These are phyloP conservation scores for Trichoderma aggressivum DNA, from an alignment of 2,329 filamentous ascomycete species.

Conservation along the genomic window DNA sequence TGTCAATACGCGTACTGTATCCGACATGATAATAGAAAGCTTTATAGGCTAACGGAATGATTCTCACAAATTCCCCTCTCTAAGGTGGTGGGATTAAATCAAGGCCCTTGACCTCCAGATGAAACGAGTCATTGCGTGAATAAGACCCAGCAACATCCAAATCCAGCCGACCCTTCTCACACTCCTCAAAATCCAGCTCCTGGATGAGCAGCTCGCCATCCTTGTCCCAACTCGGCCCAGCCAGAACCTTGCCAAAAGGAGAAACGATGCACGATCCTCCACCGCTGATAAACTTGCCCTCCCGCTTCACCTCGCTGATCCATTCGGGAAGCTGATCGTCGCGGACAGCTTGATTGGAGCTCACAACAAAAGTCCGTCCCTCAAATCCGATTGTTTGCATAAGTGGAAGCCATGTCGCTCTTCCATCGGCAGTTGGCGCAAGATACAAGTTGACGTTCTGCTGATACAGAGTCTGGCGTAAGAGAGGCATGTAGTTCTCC, in stretches of 20 bases:
- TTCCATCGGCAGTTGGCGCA: neutral
- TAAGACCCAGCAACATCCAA: constrained; percentile 13
- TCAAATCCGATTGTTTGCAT: constrained; percentile 11
- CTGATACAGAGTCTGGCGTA: neutral
- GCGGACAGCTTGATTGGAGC: neutral
- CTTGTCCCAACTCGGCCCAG: neutral
- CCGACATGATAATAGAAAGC: neutral
- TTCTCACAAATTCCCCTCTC: neutral
- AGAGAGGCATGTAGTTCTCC: constrained; percentile 4
- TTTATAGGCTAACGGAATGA: neutral
- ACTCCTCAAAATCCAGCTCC: neutral
- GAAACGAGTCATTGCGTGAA: constrained; percentile 11
- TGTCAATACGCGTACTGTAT: neutral
- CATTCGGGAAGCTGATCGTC: neutral
- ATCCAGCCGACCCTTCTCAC: neutral
- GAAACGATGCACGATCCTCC: constrained; percentile 6
- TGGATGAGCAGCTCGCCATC: constrained; percentile 2
- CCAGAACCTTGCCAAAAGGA: constrained; percentile 2
- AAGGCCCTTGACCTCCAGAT: neutral
- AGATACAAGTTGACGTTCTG: constrained; percentile 1
- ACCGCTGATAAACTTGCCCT: neutral
- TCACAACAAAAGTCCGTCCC: neutral
- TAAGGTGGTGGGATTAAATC: constrained; percentile 7
- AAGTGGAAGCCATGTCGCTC: neutral
- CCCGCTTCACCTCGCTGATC: neutral